Conservation (phyloP, 805 yeast species). For the Saccharomyces kudriavzevii region DNA sequence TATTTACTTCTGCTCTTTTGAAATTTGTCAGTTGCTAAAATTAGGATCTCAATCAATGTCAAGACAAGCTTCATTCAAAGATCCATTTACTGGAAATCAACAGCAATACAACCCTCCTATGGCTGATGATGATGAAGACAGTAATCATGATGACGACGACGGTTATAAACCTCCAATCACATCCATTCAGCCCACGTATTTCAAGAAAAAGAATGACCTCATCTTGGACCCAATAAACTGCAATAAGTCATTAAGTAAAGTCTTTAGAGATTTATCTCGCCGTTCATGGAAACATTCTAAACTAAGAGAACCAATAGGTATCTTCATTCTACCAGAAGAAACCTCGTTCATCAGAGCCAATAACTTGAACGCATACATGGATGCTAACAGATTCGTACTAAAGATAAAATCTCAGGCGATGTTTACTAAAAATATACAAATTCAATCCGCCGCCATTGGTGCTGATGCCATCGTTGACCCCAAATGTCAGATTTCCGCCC, state of each 20-base stretch:
- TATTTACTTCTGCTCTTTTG: slow-evolving; percentile 55
- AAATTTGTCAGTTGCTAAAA: slow-evolving; percentile 44
- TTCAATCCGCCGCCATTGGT: slow-evolving; percentile 61
- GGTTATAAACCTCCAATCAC: slow-evolving; percentile 5
- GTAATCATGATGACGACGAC: slow-evolving; percentile 8
- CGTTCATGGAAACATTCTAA: slow-evolving; percentile 80
- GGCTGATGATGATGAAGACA: slow-evolving; percentile 11
- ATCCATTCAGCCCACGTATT: slow-evolving; percentile 22
- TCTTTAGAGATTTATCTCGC: slow-evolving; percentile 81
- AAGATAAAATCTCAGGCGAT: slow-evolving; percentile 47
- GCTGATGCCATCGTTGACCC: slow-evolving; percentile 76
- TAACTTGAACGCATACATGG: slow-evolving; percentile 75
- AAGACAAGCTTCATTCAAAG: background rate
- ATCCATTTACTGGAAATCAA: background rate
- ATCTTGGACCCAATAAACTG: slow-evolving; percentile 23
- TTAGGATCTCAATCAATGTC: background rate
- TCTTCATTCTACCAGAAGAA: slow-evolving; percentile 62
- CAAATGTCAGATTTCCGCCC: slow-evolving; percentile 63
- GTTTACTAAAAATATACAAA: slow-evolving; percentile 20
- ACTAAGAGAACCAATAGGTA: slow-evolving; percentile 52
- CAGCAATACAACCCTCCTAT: background rate
- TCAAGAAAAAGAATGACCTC: slow-evolving; percentile 25
- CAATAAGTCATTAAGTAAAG: slow-evolving; percentile 49
- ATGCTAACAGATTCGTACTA: slow-evolving; percentile 75
- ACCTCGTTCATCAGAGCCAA: slow-evolving; percentile 64